Evolutionary conservation across 192 early-diverging fungal species (phyloP), one percentile per base, ranked within the genome.

Genomic region (Glomus cerebriforme): DNA sequence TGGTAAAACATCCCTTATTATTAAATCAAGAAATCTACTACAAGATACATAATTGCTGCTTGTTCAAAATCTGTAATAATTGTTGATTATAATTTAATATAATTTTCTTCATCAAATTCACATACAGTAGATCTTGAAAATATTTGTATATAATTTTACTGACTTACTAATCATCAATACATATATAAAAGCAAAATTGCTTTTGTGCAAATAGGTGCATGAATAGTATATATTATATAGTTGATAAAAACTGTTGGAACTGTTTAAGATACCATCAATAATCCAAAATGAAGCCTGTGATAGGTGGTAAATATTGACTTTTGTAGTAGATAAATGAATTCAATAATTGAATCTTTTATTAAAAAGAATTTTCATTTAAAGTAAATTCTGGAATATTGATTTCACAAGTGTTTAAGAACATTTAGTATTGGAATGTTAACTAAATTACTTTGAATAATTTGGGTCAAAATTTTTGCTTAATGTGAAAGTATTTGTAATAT

Each of bases 21-120:
- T 7, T 29, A 31, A 73, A 73, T 12, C 49, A 24, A 26, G 49
- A 31, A 32, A 73, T 58, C 4, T 26, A 34, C 17, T 13, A 59
- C 1, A 2, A 5, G 49, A 47, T 24, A 49, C 49, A 59, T 58
- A 17, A 73, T 73, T 12, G 72, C 45, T 58, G 49, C 31, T 7
- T 54, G n/a, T 31, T 73, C 72, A 73, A 73, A 73, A 73, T 73
- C 27, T 1, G 72, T 59, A 26, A 73, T 29, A 2, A 73, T 59
- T 29, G 17, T 58, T 19, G 43, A 32, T 0, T 13, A 29, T 15
- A 73, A 26, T 54, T 54, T 2, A 59, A 73, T 27, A 19, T 73
- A 0, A n/a, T 58, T 47, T 58, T 73, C 54, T 58, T 54, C 72
- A 49, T 35, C 34, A 24, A 69, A 73, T 24, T 59, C 17, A 58